A percentile compares a stretch with the other conserved stretches of the same genome.
phyloP scores from a whole-genome alignment of 371 early-diverging fungal genomes.

The Mucor ambiguus region DNA sequence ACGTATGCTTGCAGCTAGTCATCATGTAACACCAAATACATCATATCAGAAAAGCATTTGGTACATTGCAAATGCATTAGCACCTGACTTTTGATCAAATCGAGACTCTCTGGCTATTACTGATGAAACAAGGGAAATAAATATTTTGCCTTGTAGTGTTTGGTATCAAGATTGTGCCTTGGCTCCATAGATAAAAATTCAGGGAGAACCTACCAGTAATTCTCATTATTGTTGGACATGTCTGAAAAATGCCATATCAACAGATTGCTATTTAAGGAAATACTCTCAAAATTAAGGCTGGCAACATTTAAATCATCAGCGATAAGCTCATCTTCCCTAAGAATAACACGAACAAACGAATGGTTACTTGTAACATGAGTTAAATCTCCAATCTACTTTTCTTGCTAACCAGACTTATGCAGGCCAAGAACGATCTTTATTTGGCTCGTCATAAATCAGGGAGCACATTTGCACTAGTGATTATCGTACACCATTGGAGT shows the following conservation, averaged over 20 bases:
- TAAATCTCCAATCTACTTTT: too few species aligned
- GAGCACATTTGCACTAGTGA: background rate
- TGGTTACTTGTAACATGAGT: background rate
- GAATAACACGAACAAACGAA: too few species aligned
- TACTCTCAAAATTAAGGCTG: background rate
- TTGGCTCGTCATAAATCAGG: background rate
- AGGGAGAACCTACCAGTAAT: too few species aligned
- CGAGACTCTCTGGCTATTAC: background rate
- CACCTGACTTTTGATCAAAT: background rate
- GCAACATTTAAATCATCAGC: too few species aligned
- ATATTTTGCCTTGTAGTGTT: too few species aligned
- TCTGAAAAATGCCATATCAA: background rate
- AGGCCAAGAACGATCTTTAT: too few species aligned
- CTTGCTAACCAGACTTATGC: too few species aligned
- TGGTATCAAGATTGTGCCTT: background rate
- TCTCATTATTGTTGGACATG: background rate
- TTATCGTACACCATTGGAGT: constrained; percentile 20
- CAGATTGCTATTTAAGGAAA: background rate
- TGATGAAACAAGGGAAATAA: too few species aligned
- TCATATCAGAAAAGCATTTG: background rate
- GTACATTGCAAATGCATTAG: background rate
- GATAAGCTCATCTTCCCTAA: too few species aligned
- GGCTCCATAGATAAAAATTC: background rate
- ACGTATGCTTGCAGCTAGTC: background rate
- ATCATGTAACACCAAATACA: background rate